Evolutionary conservation across 1,139 yeast genomes (phyloP).

Genomic region (Saccharomyces hybrid): DNA sequence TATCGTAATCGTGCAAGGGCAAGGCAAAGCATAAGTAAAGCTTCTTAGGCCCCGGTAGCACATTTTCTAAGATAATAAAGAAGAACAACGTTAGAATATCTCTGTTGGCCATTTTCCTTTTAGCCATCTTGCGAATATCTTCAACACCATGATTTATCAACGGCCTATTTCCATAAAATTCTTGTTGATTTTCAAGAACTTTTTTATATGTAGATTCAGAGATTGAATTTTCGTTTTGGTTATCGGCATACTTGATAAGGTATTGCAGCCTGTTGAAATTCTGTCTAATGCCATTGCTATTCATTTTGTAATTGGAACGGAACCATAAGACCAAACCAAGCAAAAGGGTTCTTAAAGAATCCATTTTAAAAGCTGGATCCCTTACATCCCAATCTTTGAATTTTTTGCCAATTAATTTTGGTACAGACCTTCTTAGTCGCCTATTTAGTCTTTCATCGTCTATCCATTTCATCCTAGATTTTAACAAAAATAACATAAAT

Average conservation of each 20-base stretch:
- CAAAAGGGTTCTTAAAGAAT: slow-evolving; percentile 13
- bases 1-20: slow-evolving; percentile 17
- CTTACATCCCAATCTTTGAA: slow-evolving; percentile 10
- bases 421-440: slow-evolving; percentile 19
- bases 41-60: slow-evolving; percentile 7
- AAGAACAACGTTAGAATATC: slow-evolving; percentile 21
- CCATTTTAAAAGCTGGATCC: not conserved
- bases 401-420: slow-evolving; percentile 18
- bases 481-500: slow-evolving; percentile 12
- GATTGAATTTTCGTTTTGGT: not conserved
- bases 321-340: slow-evolving; percentile 24
- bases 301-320: slow-evolving; percentile 19
- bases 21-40: slow-evolving; percentile 20
- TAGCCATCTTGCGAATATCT: slow-evolving; percentile 17
- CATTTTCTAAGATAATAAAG: slow-evolving; percentile 14
- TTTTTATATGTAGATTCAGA: slow-evolving; percentile 2
- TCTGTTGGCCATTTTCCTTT: slow-evolving; percentile 18
- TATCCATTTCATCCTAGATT: slow-evolving; percentile 11
- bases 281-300: slow-evolving; percentile 26
- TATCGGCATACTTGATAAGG: slow-evolving; percentile 6
- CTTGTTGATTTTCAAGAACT: slow-evolving; percentile 10
- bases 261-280: slow-evolving; percentile 15
- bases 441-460: slow-evolving; percentile 18
- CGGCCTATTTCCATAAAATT: slow-evolving; percentile 21
- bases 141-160: slow-evolving; percentile 5